Percentiles rank a stretch among this genome's conserved stretches.
phyloP scores from a whole-genome alignment of 768 basidiomycete species.

The Boletus subcaerulescens region DNA sequence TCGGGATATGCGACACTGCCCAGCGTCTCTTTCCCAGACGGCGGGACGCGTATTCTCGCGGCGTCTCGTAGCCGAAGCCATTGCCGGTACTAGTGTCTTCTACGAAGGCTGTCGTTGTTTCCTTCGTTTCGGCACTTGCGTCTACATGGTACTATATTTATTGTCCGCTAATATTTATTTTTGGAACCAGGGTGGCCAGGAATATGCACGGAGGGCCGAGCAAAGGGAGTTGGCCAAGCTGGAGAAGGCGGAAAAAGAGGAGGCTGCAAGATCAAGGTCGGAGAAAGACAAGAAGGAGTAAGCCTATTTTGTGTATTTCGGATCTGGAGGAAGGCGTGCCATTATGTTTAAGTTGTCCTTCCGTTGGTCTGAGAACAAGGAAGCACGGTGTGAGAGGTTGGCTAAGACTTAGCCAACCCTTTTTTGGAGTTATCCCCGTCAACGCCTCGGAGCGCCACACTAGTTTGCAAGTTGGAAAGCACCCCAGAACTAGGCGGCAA shows the following conservation, averaged over 20 bases:
- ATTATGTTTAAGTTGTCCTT: neutral
- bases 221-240: constrained; percentile 38
- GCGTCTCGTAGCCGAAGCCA: constrained; percentile 14
- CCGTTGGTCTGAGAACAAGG: neutral
- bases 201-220: constrained; percentile 70
- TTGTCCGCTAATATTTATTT: constrained; percentile 8
- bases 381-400: constrained; percentile 1
- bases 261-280: constrained; percentile 8
- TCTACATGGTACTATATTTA: constrained; percentile 4
- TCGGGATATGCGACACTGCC: constrained; percentile 1
- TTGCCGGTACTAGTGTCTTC: neutral
- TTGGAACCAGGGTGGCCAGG: constrained; percentile 71
- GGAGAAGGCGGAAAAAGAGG: constrained; percentile 37
- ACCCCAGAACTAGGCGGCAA: neutral
- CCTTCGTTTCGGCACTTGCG: constrained; percentile 7
- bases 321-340: constrained; percentile 4
- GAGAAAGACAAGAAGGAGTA: constrained; percentile 34
- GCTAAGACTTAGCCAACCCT: constrained; percentile 20
- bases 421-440: constrained; percentile 21
- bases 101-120: constrained; percentile 1
- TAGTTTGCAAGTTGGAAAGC: neutral
- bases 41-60: neutral
- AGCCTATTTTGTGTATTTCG: neutral
- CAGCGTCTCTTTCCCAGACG: constrained; percentile 9
- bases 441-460: constrained; percentile 20